Conservation (phyloP, 176 grass and related monocot genomes). For the sorghum (Sorghum bicolor) region DNA sequence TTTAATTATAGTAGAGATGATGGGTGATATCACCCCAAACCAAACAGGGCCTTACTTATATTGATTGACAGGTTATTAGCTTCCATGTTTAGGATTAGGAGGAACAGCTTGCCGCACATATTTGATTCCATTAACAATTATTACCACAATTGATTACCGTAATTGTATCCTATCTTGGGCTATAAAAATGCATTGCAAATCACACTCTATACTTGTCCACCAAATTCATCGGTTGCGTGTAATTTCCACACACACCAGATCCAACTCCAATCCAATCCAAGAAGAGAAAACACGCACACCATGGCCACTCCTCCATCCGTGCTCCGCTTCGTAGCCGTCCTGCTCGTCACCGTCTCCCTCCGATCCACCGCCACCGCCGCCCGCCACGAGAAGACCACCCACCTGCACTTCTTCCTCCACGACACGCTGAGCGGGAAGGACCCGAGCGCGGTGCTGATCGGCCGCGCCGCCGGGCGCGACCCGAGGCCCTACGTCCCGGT, state of each 20-base stretch:
- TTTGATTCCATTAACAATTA: background rate
- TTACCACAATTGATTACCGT: background rate
- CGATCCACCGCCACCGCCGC: background rate
- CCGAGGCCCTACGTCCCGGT: background rate
- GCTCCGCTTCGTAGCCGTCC: background rate
- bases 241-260: background rate
- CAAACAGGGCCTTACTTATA: too few relatives aligned
- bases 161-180: background rate
- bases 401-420: constrained; percentile 55
- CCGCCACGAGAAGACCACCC: constrained; percentile 31
- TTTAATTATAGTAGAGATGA: too few relatives aligned
- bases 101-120: background rate
- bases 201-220: background rate
- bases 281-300: background rate
- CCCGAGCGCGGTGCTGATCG: constrained; percentile 32
- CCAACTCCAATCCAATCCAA: too few relatives aligned
- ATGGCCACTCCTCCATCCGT: constrained; percentile 7
- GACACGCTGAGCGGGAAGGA: constrained; percentile 42
- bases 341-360: background rate
- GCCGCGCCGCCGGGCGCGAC: background rate
- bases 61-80: background rate
- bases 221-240: background rate
- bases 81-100: background rate
- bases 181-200: constrained; percentile 10
- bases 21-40: too few relatives aligned